phyloP scores from a whole-genome alignment of 139 green algal species.

The Gonium pectorale region DNA sequence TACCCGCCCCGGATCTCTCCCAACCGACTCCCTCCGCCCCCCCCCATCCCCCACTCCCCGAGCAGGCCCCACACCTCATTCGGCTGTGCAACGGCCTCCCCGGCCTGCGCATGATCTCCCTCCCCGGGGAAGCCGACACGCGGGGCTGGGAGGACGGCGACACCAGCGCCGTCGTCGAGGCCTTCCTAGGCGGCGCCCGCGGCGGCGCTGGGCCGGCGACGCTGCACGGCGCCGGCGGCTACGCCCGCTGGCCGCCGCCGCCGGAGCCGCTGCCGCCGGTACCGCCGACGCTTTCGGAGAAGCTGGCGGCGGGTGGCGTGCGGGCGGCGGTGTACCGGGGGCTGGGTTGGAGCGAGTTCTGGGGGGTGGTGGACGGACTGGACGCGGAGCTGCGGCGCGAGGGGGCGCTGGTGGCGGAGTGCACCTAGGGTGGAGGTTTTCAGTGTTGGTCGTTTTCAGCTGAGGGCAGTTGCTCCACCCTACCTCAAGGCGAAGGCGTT shows the following conservation, averaged over 20 bases:
- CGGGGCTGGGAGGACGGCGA: background rate
- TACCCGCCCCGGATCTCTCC: background rate
- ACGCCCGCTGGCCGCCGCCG: background rate
- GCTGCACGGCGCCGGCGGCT: background rate
- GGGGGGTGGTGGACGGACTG: background rate
- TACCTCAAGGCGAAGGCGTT: too few relatives aligned
- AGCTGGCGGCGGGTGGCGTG: constrained; percentile 1
- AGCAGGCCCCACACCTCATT: background rate
- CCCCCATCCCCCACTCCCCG: background rate
- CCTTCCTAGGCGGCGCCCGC: background rate
- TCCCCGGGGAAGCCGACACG: background rate
- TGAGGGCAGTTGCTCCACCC: too few relatives aligned
- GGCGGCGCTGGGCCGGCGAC: background rate
- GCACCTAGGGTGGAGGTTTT: too few relatives aligned
- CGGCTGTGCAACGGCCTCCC: constrained; percentile 6
- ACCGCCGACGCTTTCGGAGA: background rate
- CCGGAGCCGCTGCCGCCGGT: background rate
- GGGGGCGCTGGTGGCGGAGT: constrained; percentile 2
- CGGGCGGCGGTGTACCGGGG: constrained; percentile 19
- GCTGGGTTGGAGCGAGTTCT: constrained; percentile 17
- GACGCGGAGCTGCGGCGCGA: constrained; percentile 8
- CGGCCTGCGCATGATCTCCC: constrained; percentile 8
- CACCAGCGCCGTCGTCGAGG: background rate
- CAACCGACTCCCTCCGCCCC: background rate
- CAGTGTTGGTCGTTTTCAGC: too few relatives aligned